phyloP scores from a whole-genome alignment of 768 basidiomycete genomes.

The Psilocybe cyanescens region DNA sequence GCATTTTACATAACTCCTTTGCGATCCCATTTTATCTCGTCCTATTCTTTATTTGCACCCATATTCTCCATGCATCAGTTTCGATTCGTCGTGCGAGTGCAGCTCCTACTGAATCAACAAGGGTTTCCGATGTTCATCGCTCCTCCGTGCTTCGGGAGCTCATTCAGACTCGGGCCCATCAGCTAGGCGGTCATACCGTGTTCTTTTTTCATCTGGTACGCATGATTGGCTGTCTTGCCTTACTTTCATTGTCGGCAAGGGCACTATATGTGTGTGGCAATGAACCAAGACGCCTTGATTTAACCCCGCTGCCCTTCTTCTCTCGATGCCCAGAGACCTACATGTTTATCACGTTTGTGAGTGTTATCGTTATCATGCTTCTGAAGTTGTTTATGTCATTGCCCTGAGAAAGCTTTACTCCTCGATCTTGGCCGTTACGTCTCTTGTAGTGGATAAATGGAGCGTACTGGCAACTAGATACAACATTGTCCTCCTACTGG shows the following conservation, averaged over 20 bases:
- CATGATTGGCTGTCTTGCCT: background rate
- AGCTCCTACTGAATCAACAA: background rate
- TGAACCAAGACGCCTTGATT: background rate
- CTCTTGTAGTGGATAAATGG: constrained; percentile 28
- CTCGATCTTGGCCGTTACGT: constrained; percentile 37
- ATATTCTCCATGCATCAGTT: background rate
- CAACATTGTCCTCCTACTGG: constrained; percentile 32
- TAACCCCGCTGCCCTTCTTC: background rate
- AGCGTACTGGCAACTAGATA: constrained; percentile 30
- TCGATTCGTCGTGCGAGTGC: background rate
- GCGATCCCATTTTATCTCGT: background rate
- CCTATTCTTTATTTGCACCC: background rate
- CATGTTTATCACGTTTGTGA: background rate
- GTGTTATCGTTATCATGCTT: background rate
- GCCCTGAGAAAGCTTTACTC: background rate
- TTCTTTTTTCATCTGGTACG: background rate
- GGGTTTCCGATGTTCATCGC: background rate
- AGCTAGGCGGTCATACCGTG: background rate
- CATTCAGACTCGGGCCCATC: background rate
- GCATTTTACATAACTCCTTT: background rate
- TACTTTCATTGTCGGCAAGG: background rate
- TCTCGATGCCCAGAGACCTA: background rate
- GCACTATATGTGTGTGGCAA: background rate
- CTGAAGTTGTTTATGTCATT: background rate
- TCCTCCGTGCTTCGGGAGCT: background rate